phyloP scores from a whole-genome alignment of 306 rosid genomes.

The Castanea crenata region DNA sequence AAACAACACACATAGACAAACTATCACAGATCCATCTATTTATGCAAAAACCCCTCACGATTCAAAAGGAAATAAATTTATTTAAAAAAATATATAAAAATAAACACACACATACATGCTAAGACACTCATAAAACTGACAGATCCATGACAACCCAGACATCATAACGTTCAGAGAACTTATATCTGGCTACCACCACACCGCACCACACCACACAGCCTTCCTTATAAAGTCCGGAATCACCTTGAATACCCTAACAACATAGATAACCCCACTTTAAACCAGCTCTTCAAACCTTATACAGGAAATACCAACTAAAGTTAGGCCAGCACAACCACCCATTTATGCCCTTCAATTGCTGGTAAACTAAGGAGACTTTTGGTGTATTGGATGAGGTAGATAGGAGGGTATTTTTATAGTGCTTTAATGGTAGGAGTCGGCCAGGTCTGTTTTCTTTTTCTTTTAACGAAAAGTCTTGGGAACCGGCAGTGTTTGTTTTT shows the following conservation, averaged over 20 bases:
- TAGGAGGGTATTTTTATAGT: slow-evolving; percentile 15
- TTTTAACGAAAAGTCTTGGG: slow-evolving; percentile 33
- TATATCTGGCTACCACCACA: not conserved
- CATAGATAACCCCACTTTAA: not conserved
- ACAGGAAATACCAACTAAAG: not conserved
- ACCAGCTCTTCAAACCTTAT: not conserved
- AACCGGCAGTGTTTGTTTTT: slow-evolving; percentile 17
- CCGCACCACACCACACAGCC: not conserved
- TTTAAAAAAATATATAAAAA: no score
- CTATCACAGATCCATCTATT: no score
- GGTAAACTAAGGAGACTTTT: not conserved
- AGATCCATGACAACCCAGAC: not conserved
- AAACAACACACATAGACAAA: no score
- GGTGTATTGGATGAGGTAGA: not conserved
- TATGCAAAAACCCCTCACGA: no score
- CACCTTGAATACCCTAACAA: not conserved
- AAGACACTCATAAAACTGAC: no score
- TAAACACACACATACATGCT: no score
- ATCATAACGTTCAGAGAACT: not conserved
- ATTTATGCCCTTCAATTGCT: not conserved
- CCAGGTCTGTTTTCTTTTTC: slow-evolving; percentile 21
- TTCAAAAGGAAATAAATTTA: no score
- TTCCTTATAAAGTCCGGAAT: not conserved
- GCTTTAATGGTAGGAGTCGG: slow-evolving; percentile 28
- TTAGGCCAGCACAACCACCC: not conserved